phyloP scores from a whole-genome alignment of 805 yeast species.

The Wickerhamiella galacta region DNA sequence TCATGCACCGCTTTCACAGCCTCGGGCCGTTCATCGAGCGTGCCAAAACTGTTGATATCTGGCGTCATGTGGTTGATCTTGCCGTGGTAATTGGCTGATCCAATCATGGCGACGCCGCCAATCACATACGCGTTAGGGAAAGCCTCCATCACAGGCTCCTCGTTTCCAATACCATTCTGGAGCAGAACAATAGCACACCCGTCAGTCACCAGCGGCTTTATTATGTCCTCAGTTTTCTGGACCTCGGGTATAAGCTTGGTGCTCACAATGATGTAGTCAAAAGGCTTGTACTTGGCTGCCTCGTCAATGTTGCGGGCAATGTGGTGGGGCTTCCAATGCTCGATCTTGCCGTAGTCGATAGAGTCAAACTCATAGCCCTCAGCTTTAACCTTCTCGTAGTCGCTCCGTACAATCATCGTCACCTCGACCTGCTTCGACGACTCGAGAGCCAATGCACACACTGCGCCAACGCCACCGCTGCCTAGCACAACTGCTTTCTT shows the following conservation, averaged over 20 bases:
- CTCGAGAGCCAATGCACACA: constrained; percentile 49
- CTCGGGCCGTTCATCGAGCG: constrained; percentile 28
- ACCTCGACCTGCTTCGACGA: constrained; percentile 33
- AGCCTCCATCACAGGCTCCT: constrained; percentile 33
- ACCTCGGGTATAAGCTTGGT: constrained; percentile 56
- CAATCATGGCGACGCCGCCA: constrained; percentile 50
- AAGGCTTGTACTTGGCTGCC: constrained; percentile 28
- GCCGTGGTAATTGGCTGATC: constrained; percentile 38
- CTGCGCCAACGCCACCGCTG: constrained; percentile 75
- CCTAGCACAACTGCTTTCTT: constrained; percentile 47
- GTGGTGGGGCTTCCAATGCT: constrained; percentile 36
- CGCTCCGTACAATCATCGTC: constrained; percentile 49
- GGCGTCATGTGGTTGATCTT: constrained; percentile 33
- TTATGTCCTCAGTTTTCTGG: constrained; percentile 33
- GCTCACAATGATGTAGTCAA: constrained; percentile 42
- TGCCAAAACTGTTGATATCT: constrained; percentile 36
- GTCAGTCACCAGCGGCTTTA: constrained; percentile 32
- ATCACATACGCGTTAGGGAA: constrained; percentile 36
- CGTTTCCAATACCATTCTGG: constrained; percentile 54
- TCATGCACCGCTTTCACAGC: constrained; percentile 24
- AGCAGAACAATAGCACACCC: constrained; percentile 37
- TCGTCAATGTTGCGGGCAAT: constrained; percentile 26
- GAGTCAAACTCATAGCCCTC: constrained; percentile 47
- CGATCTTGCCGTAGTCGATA: constrained; percentile 40
- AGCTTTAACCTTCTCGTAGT: constrained; percentile 34